Evolutionary conservation across 1,139 yeast genomes (phyloP).

Genomic region (Kodamaea fungicola): DNA sequence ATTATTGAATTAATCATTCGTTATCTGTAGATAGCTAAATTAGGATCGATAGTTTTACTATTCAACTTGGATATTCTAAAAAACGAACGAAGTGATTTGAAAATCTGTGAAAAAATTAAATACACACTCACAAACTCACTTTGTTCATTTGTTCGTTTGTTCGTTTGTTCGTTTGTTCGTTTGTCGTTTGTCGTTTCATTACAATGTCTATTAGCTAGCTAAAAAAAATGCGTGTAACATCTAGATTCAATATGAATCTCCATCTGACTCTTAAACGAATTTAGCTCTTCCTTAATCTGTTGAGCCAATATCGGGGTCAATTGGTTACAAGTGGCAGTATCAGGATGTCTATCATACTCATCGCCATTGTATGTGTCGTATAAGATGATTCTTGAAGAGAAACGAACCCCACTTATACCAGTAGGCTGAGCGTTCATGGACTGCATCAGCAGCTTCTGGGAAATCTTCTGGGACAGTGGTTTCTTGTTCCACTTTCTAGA

Average conservation of each 20-base stretch:
- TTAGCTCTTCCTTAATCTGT: conserved; percentile 82
- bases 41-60: too few relatives aligned
- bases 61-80: too few relatives aligned
- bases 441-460: conserved; percentile 6
- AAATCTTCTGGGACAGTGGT: conserved; percentile 1
- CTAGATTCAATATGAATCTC: conserved; percentile 72
- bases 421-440: conserved; percentile 4
- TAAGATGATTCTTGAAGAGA: conserved; percentile 78
- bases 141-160: too few relatives aligned
- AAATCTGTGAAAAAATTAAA: too few relatives aligned
- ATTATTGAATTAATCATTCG: too few relatives aligned
- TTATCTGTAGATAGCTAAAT: too few relatives aligned
- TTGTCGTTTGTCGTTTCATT: background rate
- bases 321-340: conserved; percentile 88
- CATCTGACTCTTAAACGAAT: conserved; percentile 76
- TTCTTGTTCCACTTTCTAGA: conserved; percentile 24
- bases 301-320: conserved; percentile 87
- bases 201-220: conserved; percentile 8
- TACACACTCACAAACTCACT: too few relatives aligned
- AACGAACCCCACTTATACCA: conserved; percentile 47
- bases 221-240: conserved; percentile 82
- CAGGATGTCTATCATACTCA: conserved; percentile 93
- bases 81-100: too few relatives aligned
- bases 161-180: background rate
- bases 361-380: conserved; percentile 83